A percentile compares a stretch with the other conserved stretches of the same genome.
These are phyloP conservation scores for Cymodocea nodosa DNA, from an alignment of 116 monocot species.

Conservation along the genomic window DNA sequence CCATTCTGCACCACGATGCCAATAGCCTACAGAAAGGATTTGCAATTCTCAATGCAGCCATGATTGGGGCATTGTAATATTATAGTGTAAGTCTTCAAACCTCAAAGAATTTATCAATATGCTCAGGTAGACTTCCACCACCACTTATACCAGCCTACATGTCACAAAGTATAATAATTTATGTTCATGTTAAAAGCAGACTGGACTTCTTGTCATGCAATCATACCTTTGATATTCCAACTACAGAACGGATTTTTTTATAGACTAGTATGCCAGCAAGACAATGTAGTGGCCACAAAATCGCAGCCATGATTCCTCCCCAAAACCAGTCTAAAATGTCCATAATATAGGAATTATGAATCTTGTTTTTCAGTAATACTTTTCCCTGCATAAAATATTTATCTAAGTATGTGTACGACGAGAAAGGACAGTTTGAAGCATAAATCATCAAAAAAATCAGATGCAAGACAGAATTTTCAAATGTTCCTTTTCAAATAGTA, in stretches of 20 bases:
- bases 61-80: neutral
- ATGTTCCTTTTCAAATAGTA: no score
- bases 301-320: constrained; percentile 37
- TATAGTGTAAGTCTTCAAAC: constrained; percentile 15
- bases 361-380: constrained; percentile 29
- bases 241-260: constrained; percentile 52
- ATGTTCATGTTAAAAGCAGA: no score
- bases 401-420: neutral
- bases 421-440: constrained; percentile 13
- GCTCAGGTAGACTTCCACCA: constrained; percentile 67
- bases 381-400: constrained; percentile 44
- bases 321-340: constrained; percentile 42
- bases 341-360: constrained; percentile 13
- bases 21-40: constrained; percentile 49
- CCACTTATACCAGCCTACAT: constrained; percentile 93
- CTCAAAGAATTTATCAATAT: constrained; percentile 92
- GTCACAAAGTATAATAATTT: neutral
- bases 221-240: constrained; percentile 79
- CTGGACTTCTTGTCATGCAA: no score
- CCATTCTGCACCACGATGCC: constrained; percentile 82
- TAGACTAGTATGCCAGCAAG: constrained; percentile 58
- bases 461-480: no score
- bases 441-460: neutral
- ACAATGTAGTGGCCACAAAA: constrained; percentile 71
- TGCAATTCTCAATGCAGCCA: neutral